These are phyloP conservation scores for Bromus sterilis DNA, from an alignment of 176 grass and related monocot genomes.

Conservation along the genomic window DNA sequence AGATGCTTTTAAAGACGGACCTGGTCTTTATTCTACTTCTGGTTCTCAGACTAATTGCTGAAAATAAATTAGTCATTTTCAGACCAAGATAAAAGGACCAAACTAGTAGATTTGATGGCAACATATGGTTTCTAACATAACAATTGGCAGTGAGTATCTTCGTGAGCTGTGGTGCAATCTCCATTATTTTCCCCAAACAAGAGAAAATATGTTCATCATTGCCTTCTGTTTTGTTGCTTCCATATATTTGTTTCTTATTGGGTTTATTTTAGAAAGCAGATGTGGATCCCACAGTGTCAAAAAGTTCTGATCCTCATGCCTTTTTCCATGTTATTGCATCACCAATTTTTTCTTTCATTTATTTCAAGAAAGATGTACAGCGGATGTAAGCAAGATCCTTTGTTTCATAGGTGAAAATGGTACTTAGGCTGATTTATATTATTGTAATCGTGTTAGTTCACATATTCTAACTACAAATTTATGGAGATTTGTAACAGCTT, in stretches of 20 bases:
- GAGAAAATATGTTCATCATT: background rate
- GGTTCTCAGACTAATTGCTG: background rate
- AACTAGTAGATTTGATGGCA: slow-evolving; percentile 11
- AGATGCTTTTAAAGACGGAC: background rate
- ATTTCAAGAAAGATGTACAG: background rate
- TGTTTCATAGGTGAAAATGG: background rate
- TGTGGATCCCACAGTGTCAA: background rate
- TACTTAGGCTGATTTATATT: background rate
- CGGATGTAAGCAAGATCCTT: background rate
- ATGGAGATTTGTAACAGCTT: background rate
- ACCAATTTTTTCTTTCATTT: background rate
- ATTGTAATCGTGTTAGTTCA: background rate
- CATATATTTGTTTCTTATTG: background rate
- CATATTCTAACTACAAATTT: background rate
- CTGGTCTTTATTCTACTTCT: slow-evolving; percentile 1
- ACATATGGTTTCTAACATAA: background rate
- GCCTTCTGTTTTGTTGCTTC: background rate
- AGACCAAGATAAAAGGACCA: slow-evolving; percentile 17
- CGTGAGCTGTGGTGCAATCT: background rate
- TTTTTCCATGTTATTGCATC: background rate
- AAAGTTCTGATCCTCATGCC: background rate
- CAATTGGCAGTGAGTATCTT: background rate
- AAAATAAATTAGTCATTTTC: slow-evolving; percentile 10
- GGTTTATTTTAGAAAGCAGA: background rate
- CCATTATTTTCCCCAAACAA: background rate